Evolutionary conservation across 148 eudicot species (phyloP), one percentile per base, ranked within the genome.

Genomic region (Selenicereus undatus): DNA sequence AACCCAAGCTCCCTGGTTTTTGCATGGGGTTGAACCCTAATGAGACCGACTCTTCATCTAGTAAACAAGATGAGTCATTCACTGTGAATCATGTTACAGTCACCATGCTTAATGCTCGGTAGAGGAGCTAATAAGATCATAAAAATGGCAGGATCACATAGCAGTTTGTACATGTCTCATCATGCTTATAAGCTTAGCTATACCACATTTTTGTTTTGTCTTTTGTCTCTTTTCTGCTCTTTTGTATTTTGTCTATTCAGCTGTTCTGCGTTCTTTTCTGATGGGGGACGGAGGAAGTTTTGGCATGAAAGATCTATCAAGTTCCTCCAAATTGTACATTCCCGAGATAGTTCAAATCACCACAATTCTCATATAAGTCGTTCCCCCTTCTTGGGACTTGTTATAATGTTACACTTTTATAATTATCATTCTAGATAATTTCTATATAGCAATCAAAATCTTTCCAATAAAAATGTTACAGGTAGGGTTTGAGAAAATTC

Each of bases 81-180:
- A 88, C 96, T 0, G 84, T 91, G 14, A 95, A 95, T 81, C 81
- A 91, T 50, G 91, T 93, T 54, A 90, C 96, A 0, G 88, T 95
- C 32, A 91, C 98, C 1, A 85, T 88, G 45, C 54, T 93, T 8
- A 90, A 90, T 75, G 91, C 91, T 74, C 85, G 94, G 79, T 95
- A 89, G 88, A 72, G 88, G 54, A 84, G 9, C 17, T 24, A 66
- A 10, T 24, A 27, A 24, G 24, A n/a, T 18, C 70, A 52, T 80
- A 51, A 32, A n/a, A 18, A 5, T 70, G 27, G 71, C 21, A 17
- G 64, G 35, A 30, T n/a, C 50, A 50, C 27, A 51, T 68, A 45
- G 68, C 0, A 26, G 12, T 66, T 45, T 65, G 29, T 66, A 43
- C 2, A 27, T 70, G 48, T 17, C 1, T 66, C 18, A 26, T 11